Base-by-base conservation (phyloP, 768 basidiomycete genomes). In the Inosperma sp. region DNA sequence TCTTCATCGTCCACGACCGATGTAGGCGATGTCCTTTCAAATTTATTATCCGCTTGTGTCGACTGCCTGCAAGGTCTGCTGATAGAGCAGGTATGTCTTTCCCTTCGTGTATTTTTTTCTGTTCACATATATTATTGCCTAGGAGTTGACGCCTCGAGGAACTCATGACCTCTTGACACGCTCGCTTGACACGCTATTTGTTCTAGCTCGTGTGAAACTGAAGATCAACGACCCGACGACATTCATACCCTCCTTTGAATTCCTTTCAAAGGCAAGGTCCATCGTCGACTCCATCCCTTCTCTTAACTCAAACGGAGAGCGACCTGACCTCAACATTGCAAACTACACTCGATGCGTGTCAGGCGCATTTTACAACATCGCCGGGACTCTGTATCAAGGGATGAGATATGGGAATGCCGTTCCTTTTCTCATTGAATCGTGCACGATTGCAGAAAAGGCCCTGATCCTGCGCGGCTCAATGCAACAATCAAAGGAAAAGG, bases 291-390 rank as follows among this genome's bases (percentile, higher is more conserved):
- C 54, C 4, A 57, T 65, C 49, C 42, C 49, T 50, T 12, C 43
- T 44, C 17, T 49, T 50, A 9, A 23, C 44, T 17, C 55, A 2
- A 52, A 46, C 31, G 55, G 59, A 34, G 53, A 56, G 13, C 7
- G 49, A 2, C 53, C 53, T 56, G 40, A 42, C 41, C 27, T 70
- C 1, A 67, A 72, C 23, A 57, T 72, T 4, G 73, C 82, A 0
- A 85, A 86, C 47, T 82, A 79, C 54, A 59, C 77, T 3, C 82
- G 88, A 13, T 89, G 86, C 57, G 68, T 86, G 7, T 86, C 86
- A 5, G 86, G 84, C 4, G 81, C 82, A 2, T 81, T 83, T 56
- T 80, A 89, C 56, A 84, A 86, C 59, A 58, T 86, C 1, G 86
- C 80, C 2, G 83, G 82, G 2, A 70, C 72, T n/a, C 63, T 93